Base-by-base conservation (phyloP, 495 filamentous ascomycete species). In the Neurospora sp. region DNA sequence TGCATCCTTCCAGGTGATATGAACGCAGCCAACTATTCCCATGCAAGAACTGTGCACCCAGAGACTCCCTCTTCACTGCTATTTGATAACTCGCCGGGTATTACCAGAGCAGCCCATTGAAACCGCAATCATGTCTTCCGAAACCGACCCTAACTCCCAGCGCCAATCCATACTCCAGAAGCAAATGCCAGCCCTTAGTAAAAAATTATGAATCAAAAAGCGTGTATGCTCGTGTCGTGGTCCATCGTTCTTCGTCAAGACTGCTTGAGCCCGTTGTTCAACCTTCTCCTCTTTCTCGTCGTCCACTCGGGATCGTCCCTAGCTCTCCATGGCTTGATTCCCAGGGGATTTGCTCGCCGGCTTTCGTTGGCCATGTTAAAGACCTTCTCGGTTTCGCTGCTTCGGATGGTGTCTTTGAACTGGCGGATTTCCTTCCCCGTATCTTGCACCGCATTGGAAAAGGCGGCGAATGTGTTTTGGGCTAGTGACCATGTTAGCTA, bases 221-320 rank as follows among this genome's bases (percentile, higher is more conserved):
- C 54, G 14, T 18, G 14, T 35, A 37, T 66, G 54, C 54, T 10
- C 12, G 54, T 66, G 54, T 37, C 54, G 31, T 66, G 54, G 54
- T 66, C 54, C 54, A 62, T 62, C 54, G 54, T 35, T 66, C 54
- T 66, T 66, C 54, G 54, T 66, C 54, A 66, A 66, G 54, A 35
- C 27, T 66, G 54, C 54, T 35, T 66, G 23, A 18, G 23, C 54
- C 54, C 54, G 54, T 18, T 66, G 54, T 66, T 35, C 12, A 66
- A 27, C 54, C 23, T 44, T 49, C 39, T 39, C 54, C 54, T 66
- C 11, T 69, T 74, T 37, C 70, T 74, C 27, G 44, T 18, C 35
- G 83, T 77, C 86, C 86, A 88, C 44, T 85, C 82, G 0, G 86
- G 85, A 73, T 88, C 80, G 10, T 88, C 85, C 27, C 77, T 81